Conservation (phyloP, 2,329 filamentous ascomycete species). For the Aspergillus intermedius region DNA sequence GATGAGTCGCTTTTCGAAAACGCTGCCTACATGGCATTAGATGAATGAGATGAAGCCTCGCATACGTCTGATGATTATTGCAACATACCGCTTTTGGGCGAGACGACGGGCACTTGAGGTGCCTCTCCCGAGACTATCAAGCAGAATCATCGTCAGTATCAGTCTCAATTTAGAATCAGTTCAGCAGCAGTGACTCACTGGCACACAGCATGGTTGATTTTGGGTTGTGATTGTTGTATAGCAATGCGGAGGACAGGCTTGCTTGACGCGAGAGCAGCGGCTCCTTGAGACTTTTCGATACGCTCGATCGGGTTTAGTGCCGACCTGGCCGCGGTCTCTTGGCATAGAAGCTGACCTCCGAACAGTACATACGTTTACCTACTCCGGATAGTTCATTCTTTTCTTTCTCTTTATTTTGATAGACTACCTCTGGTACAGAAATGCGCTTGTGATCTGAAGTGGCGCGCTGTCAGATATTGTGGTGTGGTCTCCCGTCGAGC, state of each 20-base stretch:
- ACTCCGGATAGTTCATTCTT: background rate
- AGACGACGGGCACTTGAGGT: conserved; percentile 89
- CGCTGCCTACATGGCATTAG: conserved; percentile 56
- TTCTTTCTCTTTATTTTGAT: background rate
- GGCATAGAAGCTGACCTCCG: background rate
- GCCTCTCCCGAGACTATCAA: conserved; percentile 84
- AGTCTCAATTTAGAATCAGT: conserved; percentile 8
- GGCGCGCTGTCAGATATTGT: background rate
- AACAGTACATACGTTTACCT: background rate
- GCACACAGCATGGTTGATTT: conserved; percentile 53
- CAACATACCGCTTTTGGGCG: conserved; percentile 78
- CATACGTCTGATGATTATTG: conserved; percentile 10
- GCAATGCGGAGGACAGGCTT: conserved; percentile 13
- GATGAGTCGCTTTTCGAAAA: conserved; percentile 93
- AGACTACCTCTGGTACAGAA: background rate
- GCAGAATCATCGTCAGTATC: conserved; percentile 13
- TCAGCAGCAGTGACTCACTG: conserved; percentile 45
- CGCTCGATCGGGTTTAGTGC: conserved; percentile 29
- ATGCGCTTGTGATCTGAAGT: background rate
- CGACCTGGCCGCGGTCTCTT: background rate
- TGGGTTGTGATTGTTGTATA: conserved; percentile 13
- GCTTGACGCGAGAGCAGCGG: conserved; percentile 26
- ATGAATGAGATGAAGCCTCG: conserved; percentile 4
- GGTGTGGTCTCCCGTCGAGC: background rate
- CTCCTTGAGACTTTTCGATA: conserved; percentile 33